Evolutionary conservation across 2,329 filamentous ascomycete genomes (phyloP), one percentile per base, ranked within the genome.

Genomic region (Fusarium sp.): DNA sequence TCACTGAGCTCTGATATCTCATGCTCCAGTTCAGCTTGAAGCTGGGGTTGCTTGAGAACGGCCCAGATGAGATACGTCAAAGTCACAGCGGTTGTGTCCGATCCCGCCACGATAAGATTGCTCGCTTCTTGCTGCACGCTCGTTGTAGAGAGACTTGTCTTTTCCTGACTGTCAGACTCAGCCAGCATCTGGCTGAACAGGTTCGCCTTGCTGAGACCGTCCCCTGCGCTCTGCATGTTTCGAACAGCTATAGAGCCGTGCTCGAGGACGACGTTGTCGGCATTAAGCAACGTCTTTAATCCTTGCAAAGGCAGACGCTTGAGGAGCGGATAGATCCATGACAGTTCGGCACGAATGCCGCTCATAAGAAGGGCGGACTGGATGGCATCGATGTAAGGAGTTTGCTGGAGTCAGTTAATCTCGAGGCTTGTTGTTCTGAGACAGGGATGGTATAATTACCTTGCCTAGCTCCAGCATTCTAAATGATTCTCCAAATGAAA

Each of bases 51-150:
- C 13, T 63, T 56, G 4, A 75, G 47, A 3, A 75, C 58, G 0
- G 66, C 67, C 73, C 73, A 75, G 8, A 74, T 57, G 0, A 75
- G 50, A 47, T 73, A 75, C 0, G 73, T 75, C 9, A 75, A 20
- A 0, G 73, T 74, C 11, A 66, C 55, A 9, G 70, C 63, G 0
- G 73, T 75, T 0, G 73, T 75, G 6, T 74, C 70, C 0, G 73
- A 74, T 3, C 73, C 73, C 0, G 73, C 73, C 0, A 75, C 11
- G 2, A 75, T 73, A 0, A 75, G 62, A 8, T 66, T 66, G 0
- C 62, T 32, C 1, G 69, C 65, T 18, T 61, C 63, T 6, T 8
- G 2, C n/a, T 68, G 65, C 3, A 67, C 54, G 2, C 24, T 53
- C 1, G 35, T 18, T 0, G 11, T 14, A 0, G 62, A 44, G 1